Conservation (phyloP, 176 grass and related monocot genomes). For the Cenchrus purpureus region DNA sequence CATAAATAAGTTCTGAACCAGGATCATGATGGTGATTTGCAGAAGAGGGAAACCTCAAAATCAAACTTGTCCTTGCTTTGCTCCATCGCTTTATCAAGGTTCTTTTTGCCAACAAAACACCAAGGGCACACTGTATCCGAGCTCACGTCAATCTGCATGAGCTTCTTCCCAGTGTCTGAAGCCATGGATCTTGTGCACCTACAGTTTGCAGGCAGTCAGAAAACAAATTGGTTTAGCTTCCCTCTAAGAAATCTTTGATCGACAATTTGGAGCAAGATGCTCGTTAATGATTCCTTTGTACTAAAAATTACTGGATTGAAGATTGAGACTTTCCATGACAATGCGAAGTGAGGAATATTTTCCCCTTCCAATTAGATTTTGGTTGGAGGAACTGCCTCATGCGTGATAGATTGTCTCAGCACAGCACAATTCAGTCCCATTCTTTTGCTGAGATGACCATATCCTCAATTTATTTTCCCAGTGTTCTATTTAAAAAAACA, state of each 20-base stretch:
- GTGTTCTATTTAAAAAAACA: not conserved
- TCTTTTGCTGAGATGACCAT: not conserved
- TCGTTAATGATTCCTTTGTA: not conserved
- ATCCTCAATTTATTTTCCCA: not conserved
- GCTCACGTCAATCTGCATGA: slow-evolving; percentile 84
- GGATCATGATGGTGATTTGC: not conserved
- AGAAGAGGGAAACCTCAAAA: slow-evolving; percentile 73
- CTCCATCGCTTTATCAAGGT: slow-evolving; percentile 88
- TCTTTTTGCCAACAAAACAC: slow-evolving; percentile 92
- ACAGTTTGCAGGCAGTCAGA: not conserved
- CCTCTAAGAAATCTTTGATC: not conserved
- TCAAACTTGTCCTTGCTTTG: slow-evolving; percentile 73
- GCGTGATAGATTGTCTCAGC: not conserved
- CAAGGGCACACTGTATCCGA: slow-evolving; percentile 96
- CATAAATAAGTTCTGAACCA: slow-evolving; percentile 10
- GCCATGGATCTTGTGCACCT: slow-evolving; percentile 68
- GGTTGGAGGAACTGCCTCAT: not conserved
- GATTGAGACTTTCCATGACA: not conserved
- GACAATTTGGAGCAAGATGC: not conserved
- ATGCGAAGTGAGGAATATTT: not conserved
- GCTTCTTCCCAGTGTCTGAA: slow-evolving; percentile 62
- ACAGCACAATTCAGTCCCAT: not conserved
- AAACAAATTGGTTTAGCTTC: not conserved
- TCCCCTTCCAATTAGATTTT: not conserved
- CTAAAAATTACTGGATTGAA: not conserved